These are phyloP conservation scores for Chlorella sp. DNA, from an alignment of 139 green algal genomes.

Conservation along the genomic window DNA sequence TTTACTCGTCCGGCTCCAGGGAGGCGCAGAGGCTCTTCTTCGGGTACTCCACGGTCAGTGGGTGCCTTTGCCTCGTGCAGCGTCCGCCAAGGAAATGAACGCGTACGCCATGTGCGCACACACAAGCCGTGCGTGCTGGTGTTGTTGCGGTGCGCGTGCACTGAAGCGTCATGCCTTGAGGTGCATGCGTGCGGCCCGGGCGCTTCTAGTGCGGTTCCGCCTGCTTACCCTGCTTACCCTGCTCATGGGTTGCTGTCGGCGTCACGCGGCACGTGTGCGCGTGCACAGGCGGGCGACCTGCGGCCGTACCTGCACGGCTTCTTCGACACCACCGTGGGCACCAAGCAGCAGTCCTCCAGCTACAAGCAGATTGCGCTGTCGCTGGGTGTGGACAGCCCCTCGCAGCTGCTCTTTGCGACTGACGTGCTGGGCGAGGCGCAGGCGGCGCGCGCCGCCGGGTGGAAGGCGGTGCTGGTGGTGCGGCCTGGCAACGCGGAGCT, in stretches of 20 bases:
- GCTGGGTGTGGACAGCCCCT: constrained; percentile 58
- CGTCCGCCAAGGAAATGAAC: too few species aligned
- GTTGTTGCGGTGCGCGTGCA: too few species aligned
- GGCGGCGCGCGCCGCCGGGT: constrained; percentile 71
- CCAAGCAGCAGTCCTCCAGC: constrained; percentile 56
- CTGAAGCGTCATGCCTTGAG: too few species aligned
- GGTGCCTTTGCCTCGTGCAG: too few species aligned
- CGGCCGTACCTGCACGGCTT: constrained; percentile 80
- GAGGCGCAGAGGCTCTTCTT: constrained; percentile 63
- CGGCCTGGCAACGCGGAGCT: constrained; percentile 77
- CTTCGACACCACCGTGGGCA: constrained; percentile 88
- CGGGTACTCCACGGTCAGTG: constrained; percentile 25
- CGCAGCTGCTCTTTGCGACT: constrained; percentile 82
- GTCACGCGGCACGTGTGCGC: not conserved
- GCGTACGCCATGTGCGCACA: too few species aligned
- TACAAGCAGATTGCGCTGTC: constrained; percentile 82
- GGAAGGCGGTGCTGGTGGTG: constrained; percentile 63
- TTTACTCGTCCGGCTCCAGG: constrained; percentile 84
- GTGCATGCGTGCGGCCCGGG: too few species aligned
- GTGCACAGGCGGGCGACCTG: constrained; percentile 74
- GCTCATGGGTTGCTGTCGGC: not conserved
- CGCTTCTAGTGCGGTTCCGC: too few species aligned
- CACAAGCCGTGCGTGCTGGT: too few species aligned
- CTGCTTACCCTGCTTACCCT: too few species aligned
- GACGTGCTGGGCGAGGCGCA: constrained; percentile 76